Evolutionary conservation across 371 early-diverging fungal species (phyloP).

Genomic region (Massospora cicadina): DNA sequence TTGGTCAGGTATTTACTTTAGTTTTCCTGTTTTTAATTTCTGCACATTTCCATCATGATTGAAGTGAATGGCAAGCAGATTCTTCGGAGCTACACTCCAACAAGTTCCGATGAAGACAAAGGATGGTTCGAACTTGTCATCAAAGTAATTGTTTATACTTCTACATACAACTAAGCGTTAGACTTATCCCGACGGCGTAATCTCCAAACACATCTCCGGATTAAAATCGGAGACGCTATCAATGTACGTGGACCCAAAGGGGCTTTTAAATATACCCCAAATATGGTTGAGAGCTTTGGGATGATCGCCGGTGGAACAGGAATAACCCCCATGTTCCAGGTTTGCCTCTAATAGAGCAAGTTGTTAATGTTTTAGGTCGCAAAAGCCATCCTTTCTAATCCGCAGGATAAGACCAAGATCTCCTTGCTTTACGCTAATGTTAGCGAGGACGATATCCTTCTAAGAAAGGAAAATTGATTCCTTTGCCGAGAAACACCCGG

Average conservation of each 20-base stretch:
- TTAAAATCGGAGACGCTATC: constrained; percentile 69
- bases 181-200: constrained; percentile 69
- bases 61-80: constrained; percentile 71
- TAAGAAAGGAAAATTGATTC: constrained; percentile 67
- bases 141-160: constrained; percentile 39
- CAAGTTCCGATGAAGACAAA: constrained; percentile 56
- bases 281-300: constrained; percentile 58
- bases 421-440: constrained; percentile 85
- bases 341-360: constrained; percentile 12
- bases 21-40: neutral
- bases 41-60: constrained; percentile 75
- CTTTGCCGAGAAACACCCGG: constrained; percentile 44
- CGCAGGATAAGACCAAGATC: constrained; percentile 63
- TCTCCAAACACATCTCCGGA: constrained; percentile 57
- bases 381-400: constrained; percentile 64
- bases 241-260: constrained; percentile 83
- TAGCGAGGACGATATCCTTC: constrained; percentile 70
- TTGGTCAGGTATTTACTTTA: constrained; percentile 41
- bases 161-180: constrained; percentile 13
- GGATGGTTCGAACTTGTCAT: constrained; percentile 83
- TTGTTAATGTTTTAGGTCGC: constrained; percentile 31
- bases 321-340: constrained; percentile 89
- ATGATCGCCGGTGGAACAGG: constrained; percentile 93
- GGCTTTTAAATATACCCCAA: constrained; percentile 67
- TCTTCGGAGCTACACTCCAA: constrained; percentile 85